Conservation (phyloP, 176 grass and related monocot genomes). For the Hordeum marinum region DNA sequence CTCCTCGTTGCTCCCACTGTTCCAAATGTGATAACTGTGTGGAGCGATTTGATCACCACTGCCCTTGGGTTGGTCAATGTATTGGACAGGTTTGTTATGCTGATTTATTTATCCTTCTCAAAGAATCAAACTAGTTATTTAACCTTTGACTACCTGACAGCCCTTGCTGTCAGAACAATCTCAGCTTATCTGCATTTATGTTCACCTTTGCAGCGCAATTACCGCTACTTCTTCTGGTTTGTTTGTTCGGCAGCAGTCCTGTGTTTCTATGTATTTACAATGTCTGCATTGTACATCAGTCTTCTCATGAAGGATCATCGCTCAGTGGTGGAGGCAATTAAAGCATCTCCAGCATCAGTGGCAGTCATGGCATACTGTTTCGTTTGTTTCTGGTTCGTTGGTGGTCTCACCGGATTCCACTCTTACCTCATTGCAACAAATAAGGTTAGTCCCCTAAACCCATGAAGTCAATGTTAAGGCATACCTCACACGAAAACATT, state of each 20-base stretch:
- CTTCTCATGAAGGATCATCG: constrained; percentile 56
- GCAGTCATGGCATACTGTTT: constrained; percentile 81
- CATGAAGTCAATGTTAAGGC: not conserved
- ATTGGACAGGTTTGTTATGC: constrained; percentile 70
- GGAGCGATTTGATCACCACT: constrained; percentile 94
- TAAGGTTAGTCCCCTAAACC: constrained; percentile 40
- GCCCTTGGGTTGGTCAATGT: constrained; percentile 94
- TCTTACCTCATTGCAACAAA: constrained; percentile 66
- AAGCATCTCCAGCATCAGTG: constrained; percentile 64
- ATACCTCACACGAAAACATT: not conserved
- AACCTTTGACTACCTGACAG: not conserved
- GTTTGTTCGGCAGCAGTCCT: constrained; percentile 59
- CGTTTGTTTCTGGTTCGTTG: constrained; percentile 69
- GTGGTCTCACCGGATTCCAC: constrained; percentile 75
- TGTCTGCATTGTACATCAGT: constrained; percentile 70
- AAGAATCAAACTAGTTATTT: not conserved
- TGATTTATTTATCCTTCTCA: constrained; percentile 6
- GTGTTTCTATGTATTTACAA: constrained; percentile 71
- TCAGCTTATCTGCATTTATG: constrained; percentile 4
- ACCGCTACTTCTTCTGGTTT: constrained; percentile 70
- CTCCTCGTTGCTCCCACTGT: constrained; percentile 86
- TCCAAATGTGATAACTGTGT: constrained; percentile 95
- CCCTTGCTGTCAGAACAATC: not conserved
- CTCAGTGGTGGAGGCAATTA: constrained; percentile 55
- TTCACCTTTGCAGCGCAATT: constrained; percentile 55